phyloP scores from a whole-genome alignment of 495 filamentous ascomycete species.

The Bombardia bombarda region DNA sequence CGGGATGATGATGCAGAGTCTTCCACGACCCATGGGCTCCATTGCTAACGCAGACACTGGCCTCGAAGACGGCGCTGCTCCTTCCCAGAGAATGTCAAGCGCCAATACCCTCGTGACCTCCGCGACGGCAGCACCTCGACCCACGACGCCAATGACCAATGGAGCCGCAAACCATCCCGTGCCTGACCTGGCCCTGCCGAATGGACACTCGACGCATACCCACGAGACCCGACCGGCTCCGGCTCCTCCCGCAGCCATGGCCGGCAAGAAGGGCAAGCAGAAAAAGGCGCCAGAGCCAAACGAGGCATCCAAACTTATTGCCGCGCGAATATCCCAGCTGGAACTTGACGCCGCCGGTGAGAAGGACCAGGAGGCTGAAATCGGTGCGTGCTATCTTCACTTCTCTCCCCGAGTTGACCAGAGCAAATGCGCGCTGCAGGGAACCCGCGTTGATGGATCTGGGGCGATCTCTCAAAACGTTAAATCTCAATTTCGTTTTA shows the following conservation, averaged over 20 bases:
- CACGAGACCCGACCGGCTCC: conserved; percentile 35
- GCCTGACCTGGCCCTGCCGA: conserved; percentile 16
- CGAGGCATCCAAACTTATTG: conserved; percentile 82
- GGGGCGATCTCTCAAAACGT: not conserved
- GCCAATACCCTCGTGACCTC: conserved; percentile 20
- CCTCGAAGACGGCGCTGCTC: not conserved
- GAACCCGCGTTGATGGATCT: no score
- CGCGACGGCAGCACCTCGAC: conserved; percentile 16
- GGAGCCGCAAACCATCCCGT: conserved; percentile 15
- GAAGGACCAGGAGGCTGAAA: conserved; percentile 92
- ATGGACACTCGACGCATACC: conserved; percentile 27
- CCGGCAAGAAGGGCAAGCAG: conserved; percentile 58
- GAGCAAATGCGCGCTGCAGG: not conserved
- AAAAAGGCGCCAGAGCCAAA: conserved; percentile 68
- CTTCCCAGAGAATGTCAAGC: conserved; percentile 15
- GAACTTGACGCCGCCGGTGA: conserved; percentile 88
- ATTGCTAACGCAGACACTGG: not conserved
- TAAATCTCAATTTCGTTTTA: no score
- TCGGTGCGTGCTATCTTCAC: conserved; percentile 59
- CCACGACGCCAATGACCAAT: conserved; percentile 21
- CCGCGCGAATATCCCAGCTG: conserved; percentile 89
- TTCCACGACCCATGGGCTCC: not conserved
- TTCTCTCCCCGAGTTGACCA: not conserved
- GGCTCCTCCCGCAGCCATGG: conserved; percentile 29
- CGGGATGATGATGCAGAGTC: conserved; percentile 3